A percentile compares a stretch with the other conserved stretches of the same genome.
Conservation (phyloP, 371 early-diverging fungal species). For the Mucor saturninus region DNA sequence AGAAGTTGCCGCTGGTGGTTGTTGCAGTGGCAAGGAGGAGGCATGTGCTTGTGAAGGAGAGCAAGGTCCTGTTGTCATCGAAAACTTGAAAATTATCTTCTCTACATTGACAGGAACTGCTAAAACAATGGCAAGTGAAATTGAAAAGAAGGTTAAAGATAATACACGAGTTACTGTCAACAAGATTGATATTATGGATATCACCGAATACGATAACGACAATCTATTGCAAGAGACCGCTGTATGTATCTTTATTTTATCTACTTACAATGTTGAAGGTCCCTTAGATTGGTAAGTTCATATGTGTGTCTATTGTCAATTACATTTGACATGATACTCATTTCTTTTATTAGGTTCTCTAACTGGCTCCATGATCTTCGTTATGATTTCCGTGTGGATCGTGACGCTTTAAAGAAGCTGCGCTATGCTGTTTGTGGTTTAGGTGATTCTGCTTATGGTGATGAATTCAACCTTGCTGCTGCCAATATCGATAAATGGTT, state of each 20-base stretch:
- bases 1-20: not conserved
- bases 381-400: slow-evolving; percentile 73
- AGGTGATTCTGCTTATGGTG: slow-evolving; percentile 75
- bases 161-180: slow-evolving; percentile 23
- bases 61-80: slow-evolving; percentile 32
- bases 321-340: not conserved
- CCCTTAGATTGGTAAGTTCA: slow-evolving; percentile 66
- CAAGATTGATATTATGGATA: slow-evolving; percentile 54
- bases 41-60: slow-evolving; percentile 24
- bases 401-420: slow-evolving; percentile 59
- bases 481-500: slow-evolving; percentile 70
- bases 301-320: not conserved
- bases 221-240: slow-evolving; percentile 63
- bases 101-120: slow-evolving; percentile 58
- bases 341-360: slow-evolving; percentile 42
- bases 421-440: slow-evolving; percentile 78
- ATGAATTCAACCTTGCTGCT: slow-evolving; percentile 67
- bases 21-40: slow-evolving; percentile 7
- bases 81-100: slow-evolving; percentile 54
- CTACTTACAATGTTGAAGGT: slow-evolving; percentile 77
- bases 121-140: slow-evolving; percentile 44
- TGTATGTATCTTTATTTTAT: slow-evolving; percentile 68
- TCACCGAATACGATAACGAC: slow-evolving; percentile 77
- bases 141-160: slow-evolving; percentile 34
- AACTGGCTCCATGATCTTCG: slow-evolving; percentile 73